Base-by-base conservation (phyloP, 306 rosid genomes). In the Acacia acuminata region DNA sequence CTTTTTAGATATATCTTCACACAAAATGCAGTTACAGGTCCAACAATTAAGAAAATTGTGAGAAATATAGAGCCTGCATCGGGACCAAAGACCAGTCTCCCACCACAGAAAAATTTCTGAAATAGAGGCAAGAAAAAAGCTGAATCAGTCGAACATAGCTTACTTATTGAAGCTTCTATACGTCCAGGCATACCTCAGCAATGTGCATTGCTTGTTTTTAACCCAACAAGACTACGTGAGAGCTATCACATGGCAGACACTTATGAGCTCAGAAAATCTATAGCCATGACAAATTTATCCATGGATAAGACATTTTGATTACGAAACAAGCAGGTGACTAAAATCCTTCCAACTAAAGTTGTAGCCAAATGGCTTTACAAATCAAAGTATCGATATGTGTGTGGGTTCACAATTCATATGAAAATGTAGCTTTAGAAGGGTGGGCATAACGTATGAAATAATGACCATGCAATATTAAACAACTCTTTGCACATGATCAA, bases 11-110 rank as follows among this genome's bases (percentile, higher is more conserved):
- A 90, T 84, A 80, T 80, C 88, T 85, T 92, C 55, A 88, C 80
- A 85, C 93, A 94, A 84, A 96, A 96, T 75, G 92, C 84, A 83
- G 87, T 78, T 13, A 98, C 88, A 73, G 99, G 99, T 58, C 79
- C 94, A 30, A 85, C 88, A 73, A 96, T 89, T 79, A 96, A 91
- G 66, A 88, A 70, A 44, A 79, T 75, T 20, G 98, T 92, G 78
- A 96, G 92, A 73, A 90, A 68, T 82, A 96, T 79, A 45, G 99
- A 96, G 81, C 91, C 87, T 70, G 80, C 94, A 68, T 96, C 99
- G 9, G 99, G 99, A 74, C 99, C 99, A 72, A 96, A 96, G 74
- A 96, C 87, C 66, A 96, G 84, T 88, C 99, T 94, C 80, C 99
- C 99, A 8, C 96, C 90, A 79, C 94, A 96, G 77, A 88, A 79